Evolutionary conservation across 2,329 filamentous ascomycete species (phyloP).

Genomic region (Colletotrichum siamense): DNA sequence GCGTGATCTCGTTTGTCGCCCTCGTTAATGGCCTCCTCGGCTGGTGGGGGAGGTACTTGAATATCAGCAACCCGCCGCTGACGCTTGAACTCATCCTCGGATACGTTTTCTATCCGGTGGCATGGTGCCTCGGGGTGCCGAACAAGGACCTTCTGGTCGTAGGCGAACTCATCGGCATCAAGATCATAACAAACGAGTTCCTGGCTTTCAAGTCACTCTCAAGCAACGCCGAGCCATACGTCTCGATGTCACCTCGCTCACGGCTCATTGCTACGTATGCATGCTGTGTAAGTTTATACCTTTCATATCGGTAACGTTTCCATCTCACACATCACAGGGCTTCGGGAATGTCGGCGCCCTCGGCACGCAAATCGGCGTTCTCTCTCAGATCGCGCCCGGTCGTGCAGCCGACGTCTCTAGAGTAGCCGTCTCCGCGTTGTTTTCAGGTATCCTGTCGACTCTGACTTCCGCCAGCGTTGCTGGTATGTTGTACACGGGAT

Average conservation of each 20-base stretch:
- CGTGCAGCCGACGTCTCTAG: conserved; percentile 10
- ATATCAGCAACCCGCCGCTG: conserved; percentile 60
- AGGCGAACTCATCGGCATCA: conserved; percentile 14
- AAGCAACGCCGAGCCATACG: conserved; percentile 8
- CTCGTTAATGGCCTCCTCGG: conserved; percentile 72
- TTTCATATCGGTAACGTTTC: not conserved
- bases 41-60: conserved; percentile 76
- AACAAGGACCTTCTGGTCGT: conserved; percentile 7
- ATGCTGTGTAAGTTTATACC: not conserved
- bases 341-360: conserved; percentile 14
- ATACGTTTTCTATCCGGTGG: conserved; percentile 74
- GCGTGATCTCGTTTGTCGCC: conserved; percentile 73
- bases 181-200: conserved; percentile 16
- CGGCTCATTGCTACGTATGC: conserved; percentile 13
- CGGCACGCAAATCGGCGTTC: conserved; percentile 14
- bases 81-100: conserved; percentile 73
- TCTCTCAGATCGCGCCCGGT: conserved; percentile 14
- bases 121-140: conserved; percentile 72
- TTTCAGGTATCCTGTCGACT: conserved; percentile 14
- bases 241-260: conserved; percentile 14
- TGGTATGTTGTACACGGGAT: conserved; percentile 15
- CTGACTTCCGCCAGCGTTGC: conserved; percentile 15
- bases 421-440: conserved; percentile 12
- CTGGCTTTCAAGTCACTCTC: conserved; percentile 13
- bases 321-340: not conserved